Base-by-base conservation (phyloP, 1,284 basidiomycete genomes). In the Rhodotorula sp. region DNA sequence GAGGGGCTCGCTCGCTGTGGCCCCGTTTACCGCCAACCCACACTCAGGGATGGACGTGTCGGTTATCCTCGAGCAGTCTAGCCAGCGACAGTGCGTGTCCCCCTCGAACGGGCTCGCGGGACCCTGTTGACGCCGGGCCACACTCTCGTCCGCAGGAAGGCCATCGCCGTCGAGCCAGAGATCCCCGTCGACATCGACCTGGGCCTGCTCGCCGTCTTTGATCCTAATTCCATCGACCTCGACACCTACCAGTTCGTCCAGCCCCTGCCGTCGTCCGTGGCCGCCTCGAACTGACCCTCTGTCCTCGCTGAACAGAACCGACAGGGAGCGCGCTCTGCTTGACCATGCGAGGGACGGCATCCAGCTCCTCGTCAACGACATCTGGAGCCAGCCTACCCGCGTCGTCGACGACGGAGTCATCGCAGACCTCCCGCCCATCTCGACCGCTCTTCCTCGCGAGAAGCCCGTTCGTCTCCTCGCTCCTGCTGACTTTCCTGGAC, bases 121-220 rank as follows among this genome's bases (percentile, higher is more conserved):
- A 44, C 39, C 39, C 39, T 44, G 39, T 44, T 30, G 49, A 10
- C 27, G 8, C 32, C 27, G 27, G 7, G 8, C 4, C 30, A 27
- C 30, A n/a, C 39, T 29, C 22, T 20, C 29, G 11, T 49, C 49
- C n/a, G 13, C 76, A 91, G 90, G 78, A 86, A 89, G 81, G 84
- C 87, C 47, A 83, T 87, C 55, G 81, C 84, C 20, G 87, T 91
- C 67, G 86, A 91, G 77, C 92, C 91, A 79, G 88, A 91, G 64
- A 88, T 87, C 15, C 88, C 91, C 4, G 85, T 93, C 72, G 87
- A 90, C 66, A 83, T 94, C 73, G 94, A 99, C 81, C 79, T 89
- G 13, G 94, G 91, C 24, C 86, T 90, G 54, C 84, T 99, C 30
- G 86, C 89, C 30, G 91, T 91, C 2, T 92, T 91, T 67, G 95